Base-by-base conservation (phyloP, 768 basidiomycete genomes). In the Pisolithus orientalis region DNA sequence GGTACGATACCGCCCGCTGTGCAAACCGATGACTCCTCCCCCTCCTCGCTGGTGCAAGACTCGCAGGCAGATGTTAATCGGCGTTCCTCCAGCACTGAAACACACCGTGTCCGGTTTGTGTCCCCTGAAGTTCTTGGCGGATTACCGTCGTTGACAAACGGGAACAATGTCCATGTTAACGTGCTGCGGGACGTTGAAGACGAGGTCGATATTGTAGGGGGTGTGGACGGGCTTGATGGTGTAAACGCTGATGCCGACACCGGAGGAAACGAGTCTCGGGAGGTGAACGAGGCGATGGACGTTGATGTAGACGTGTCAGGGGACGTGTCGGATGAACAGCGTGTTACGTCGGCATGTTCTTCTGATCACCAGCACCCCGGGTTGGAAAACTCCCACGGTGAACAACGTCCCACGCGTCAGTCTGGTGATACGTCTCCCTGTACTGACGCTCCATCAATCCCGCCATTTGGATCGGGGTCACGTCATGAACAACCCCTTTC, bases 71-170 rank as follows among this genome's bases (percentile, higher is more conserved):
- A 64, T 24, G 56, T 47, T 52, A 53, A 28, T 21, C 2, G 21
- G 39, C 53, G 39, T 4, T n/a, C 51, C 16, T 7, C 37, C 9
- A 54, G 49, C 29, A 65, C 53, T 24, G 64, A 65, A 37, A 14
- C 31, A 2, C 32, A 61, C 47, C 62, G 53, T 1, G 69, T 69
- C 44, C 57, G 67, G 29, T 70, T 69, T 31, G 60, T 59, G 3
- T 69, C 69, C 3, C 69, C 69, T 3, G 69, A 70, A 43, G 44
- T 65, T 39, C 38, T 64, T 39, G 28, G 27, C 29, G 59, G 49
- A 5, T 38, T 57, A 6, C 55, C 62, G 16, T 39, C 53, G 29
- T 5, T 66, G 46, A 50, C 9, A 9, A 57, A 43, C 8, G 53
- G 49, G 25, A n/a, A 32, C 5, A n/a, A 42, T 0, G 34, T 11